A percentile compares a stretch with the other conserved stretches of the same genome.
Conservation (phyloP, 2,329 filamentous ascomycete species). For the Sporothrix curviconia region DNA sequence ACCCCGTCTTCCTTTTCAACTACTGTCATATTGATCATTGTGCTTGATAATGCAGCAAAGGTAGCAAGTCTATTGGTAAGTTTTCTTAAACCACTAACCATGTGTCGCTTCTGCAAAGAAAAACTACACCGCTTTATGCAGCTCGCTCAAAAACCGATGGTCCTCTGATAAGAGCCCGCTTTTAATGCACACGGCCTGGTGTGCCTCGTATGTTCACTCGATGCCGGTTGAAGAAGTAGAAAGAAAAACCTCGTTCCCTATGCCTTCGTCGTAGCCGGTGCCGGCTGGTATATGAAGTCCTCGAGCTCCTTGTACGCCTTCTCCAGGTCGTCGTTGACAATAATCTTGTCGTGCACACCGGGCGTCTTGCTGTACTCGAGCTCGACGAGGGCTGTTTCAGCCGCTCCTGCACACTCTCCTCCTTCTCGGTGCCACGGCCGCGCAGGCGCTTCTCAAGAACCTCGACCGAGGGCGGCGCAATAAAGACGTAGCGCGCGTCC, state of each 20-base stretch:
- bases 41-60: no score
- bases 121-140: no score
- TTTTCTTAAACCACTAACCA: no score
- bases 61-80: no score
- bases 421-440: constrained; percentile 70
- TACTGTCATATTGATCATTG: no score
- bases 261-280: background rate
- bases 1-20: no score
- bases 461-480: constrained; percentile 70
- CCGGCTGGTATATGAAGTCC: constrained; percentile 38
- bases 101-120: background rate
- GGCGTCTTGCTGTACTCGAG: constrained; percentile 64
- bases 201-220: no score
- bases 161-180: no score
- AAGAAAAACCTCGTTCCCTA: background rate
- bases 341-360: constrained; percentile 45
- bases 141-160: no score
- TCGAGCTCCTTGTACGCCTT: constrained; percentile 48
- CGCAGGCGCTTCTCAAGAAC: constrained; percentile 68
- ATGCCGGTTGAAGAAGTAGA: no score
- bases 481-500: constrained; percentile 73
- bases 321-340: constrained; percentile 37
- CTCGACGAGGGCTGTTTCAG: constrained; percentile 64
- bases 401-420: constrained; percentile 63
- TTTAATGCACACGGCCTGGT: no score